phyloP scores from a whole-genome alignment of 495 filamentous ascomycete genomes.

The Penicillium crystallinum region DNA sequence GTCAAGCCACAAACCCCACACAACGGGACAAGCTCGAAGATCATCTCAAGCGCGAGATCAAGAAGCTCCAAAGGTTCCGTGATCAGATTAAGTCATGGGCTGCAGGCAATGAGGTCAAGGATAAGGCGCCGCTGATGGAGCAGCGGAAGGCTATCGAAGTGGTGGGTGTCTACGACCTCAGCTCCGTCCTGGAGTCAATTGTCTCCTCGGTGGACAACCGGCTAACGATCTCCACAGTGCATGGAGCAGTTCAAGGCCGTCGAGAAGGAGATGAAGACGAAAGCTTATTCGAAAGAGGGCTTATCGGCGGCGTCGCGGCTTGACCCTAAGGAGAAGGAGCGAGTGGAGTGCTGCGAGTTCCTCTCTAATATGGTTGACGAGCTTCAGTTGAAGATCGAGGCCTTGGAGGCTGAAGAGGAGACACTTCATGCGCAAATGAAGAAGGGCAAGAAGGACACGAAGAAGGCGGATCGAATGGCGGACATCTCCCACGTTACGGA shows the following conservation, averaged over 20 bases:
- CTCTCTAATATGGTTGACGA: slow-evolving; percentile 84
- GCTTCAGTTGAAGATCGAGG: slow-evolving; percentile 86
- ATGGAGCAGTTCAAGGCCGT: slow-evolving; percentile 99
- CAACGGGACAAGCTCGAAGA: slow-evolving; percentile 98
- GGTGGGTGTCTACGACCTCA: slow-evolving; percentile 42
- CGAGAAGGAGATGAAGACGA: slow-evolving; percentile 99
- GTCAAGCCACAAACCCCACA: slow-evolving; percentile 79
- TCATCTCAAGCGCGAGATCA: slow-evolving; percentile 96
- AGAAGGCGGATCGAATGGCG: slow-evolving; percentile 79
- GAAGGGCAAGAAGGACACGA: slow-evolving; percentile 81
- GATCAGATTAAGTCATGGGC: slow-evolving; percentile 99
- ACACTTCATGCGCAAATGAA: slow-evolving; percentile 81
- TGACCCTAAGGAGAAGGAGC: slow-evolving; percentile 92
- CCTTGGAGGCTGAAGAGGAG: slow-evolving; percentile 86
- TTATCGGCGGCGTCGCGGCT: slow-evolving; percentile 83
- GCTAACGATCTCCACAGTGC: slow-evolving; percentile 58
- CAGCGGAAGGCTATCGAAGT: slow-evolving; percentile 94
- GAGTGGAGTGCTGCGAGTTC: slow-evolving; percentile 79
- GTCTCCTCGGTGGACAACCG: not conserved
- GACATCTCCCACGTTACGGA: slow-evolving; percentile 81
- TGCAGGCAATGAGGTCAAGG: slow-evolving; percentile 95
- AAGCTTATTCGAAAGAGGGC: slow-evolving; percentile 98
- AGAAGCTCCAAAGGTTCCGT: slow-evolving; percentile 94
- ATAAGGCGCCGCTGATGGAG: slow-evolving; percentile 91
- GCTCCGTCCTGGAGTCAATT: not conserved